Evolutionary conservation across 306 rosid species (phyloP), one percentile per base, ranked within the genome.

Genomic region (Quercus rubra): DNA sequence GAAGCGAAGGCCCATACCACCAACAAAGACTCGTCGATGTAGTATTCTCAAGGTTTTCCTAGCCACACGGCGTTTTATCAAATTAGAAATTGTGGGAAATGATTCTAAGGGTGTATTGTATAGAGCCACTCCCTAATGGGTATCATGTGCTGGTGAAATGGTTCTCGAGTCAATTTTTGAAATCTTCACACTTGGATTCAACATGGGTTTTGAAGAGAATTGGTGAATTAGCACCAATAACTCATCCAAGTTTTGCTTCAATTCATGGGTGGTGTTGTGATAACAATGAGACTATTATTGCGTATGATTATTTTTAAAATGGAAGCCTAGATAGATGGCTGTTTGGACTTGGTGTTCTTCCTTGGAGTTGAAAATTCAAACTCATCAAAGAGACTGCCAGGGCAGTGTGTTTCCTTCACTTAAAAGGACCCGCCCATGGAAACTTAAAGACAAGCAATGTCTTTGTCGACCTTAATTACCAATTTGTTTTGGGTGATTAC

Each of bases 191-290:
- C 2, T 20, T 10, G 25, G 13, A 46, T 4, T 20, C 30, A 19
- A 64, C 33, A 19, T 46, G 73, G 19, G 13, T 49, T 62, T 51
- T 49, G 58, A 51, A 63, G 57, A 51, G 73, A 64, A 64, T 76
- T 6, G 51, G 43, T 18, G 73, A 63, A 23, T 62, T 64, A 2
- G 19, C 52, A 6, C 73, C 12, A 11, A 35, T 76, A 4, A 46
- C 19, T 28, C 79, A 76, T 63, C 73, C 63, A 20, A 51, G 15
- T 63, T 46, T 76, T 6, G 51, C 63, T 27, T 13, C 17, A 6
- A 76, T 76, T 76, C 63, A 33, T 0, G 79, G 79, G 14, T 76
- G 64, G 79, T 76, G 79, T 38, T 51, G 28, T 13, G 54, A 76
- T 17, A 41, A 23, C 18, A 4, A 2, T 1, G 73, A 76, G 73